These are phyloP conservation scores for Tulasnella sp. DNA, from an alignment of 768 basidiomycete genomes.

Conservation along the genomic window DNA sequence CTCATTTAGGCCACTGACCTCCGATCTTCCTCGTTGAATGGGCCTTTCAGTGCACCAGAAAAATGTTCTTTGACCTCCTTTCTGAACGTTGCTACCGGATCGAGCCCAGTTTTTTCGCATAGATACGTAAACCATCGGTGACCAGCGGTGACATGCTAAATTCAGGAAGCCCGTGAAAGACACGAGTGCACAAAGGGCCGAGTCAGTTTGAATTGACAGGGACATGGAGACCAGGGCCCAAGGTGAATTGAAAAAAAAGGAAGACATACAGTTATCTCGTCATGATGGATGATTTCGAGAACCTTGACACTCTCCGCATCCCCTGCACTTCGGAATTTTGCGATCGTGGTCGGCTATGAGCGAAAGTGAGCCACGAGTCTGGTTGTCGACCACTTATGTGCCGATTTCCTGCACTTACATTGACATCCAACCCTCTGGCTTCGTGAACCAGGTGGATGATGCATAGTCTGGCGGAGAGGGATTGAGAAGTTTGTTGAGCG, in stretches of 20 bases:
- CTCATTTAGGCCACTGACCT: slow-evolving; percentile 18
- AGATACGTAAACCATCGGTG: slow-evolving; percentile 77
- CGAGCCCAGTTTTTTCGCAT: slow-evolving; percentile 41
- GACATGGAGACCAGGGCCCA: background rate
- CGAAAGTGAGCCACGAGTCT: background rate
- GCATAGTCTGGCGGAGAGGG: slow-evolving; percentile 57
- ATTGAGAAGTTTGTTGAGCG: slow-evolving; percentile 51
- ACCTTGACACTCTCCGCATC: slow-evolving; percentile 53
- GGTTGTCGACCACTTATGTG: background rate
- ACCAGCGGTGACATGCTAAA: slow-evolving; percentile 64
- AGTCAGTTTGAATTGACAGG: background rate
- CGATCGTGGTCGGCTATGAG: slow-evolving; percentile 49
- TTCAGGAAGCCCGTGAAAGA: background rate
- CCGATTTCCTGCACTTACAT: slow-evolving; percentile 24
- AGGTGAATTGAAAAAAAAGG: too few relatives aligned
- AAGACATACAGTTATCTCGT: slow-evolving; percentile 41
- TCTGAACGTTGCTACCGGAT: slow-evolving; percentile 55
- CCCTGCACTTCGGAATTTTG: slow-evolving; percentile 49
- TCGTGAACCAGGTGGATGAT: slow-evolving; percentile 83
- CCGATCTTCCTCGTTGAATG: slow-evolving; percentile 67
- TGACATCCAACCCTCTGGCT: slow-evolving; percentile 72
- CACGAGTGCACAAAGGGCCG: background rate
- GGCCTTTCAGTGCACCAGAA: slow-evolving; percentile 61
- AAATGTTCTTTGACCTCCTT: slow-evolving; percentile 58
- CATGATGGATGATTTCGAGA: slow-evolving; percentile 64